phyloP scores from a whole-genome alignment of 2,329 filamentous ascomycete species.

The Pyricularia pennisetigena region DNA sequence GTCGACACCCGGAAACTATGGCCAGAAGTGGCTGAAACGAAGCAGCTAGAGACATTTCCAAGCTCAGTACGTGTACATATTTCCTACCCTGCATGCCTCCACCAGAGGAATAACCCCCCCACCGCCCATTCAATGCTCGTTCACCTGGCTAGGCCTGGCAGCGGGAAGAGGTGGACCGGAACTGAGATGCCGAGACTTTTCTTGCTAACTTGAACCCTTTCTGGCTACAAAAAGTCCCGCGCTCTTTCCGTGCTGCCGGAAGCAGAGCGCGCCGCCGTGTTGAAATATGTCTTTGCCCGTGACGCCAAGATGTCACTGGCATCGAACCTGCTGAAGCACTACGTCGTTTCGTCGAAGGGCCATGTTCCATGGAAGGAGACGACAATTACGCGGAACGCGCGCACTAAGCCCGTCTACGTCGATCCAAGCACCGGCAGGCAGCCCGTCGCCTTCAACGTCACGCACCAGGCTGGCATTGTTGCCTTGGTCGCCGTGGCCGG shows the following conservation, averaged over 20 bases:
- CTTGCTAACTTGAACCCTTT: neutral
- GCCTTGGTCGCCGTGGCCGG: slow-evolving; percentile 47
- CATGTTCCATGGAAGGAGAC: slow-evolving; percentile 52
- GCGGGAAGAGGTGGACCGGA: neutral
- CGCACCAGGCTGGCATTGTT: slow-evolving; percentile 69
- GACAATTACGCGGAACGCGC: slow-evolving; percentile 42
- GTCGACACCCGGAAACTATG: slow-evolving; percentile 51
- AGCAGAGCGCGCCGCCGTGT: slow-evolving; percentile 46
- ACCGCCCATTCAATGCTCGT: neutral
- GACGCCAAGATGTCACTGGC: slow-evolving; percentile 68
- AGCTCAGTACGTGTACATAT: neutral
- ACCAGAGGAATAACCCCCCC: slow-evolving; percentile 3
- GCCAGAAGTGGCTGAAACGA: slow-evolving; percentile 39
- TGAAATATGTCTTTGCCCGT: slow-evolving; percentile 54
- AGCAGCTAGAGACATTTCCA: slow-evolving; percentile 28
- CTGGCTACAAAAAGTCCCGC: slow-evolving; percentile 20
- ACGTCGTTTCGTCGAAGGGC: slow-evolving; percentile 47
- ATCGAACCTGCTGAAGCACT: slow-evolving; percentile 65
- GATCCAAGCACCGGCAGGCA: slow-evolving; percentile 35
- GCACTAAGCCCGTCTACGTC: slow-evolving; percentile 42
- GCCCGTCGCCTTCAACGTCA: slow-evolving; percentile 61
- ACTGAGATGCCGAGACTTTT: neutral
- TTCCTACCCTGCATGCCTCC: neutral
- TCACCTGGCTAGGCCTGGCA: neutral
- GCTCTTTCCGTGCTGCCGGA: slow-evolving; percentile 41